Evolutionary conservation across 106 monocot genomes (phyloP), one percentile per base, ranked within the genome.

Genomic region (Platanthera zijinensis): DNA sequence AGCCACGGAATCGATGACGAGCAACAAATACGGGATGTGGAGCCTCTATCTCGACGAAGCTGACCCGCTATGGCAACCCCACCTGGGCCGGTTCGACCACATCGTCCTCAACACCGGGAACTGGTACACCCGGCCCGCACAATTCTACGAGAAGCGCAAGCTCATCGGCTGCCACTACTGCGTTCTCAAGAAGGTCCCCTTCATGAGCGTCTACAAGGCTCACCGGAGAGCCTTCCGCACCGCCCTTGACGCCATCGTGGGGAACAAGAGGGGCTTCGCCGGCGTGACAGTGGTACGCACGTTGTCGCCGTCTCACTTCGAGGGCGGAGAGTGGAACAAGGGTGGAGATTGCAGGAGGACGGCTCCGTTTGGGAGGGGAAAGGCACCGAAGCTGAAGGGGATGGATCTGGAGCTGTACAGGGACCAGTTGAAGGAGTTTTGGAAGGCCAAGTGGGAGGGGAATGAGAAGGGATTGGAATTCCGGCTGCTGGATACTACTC

Each of bases 71-170:
- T 90, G 90, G 90, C 11, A 59, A 10, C 28, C 80, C 14, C 21
- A 62, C 4, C 66, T 82, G 32, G n/a, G 30, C n/a, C 7, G 21
- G 3, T 84, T 81, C 64, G 77, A 86, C 84, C 84, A 74, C 69
- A 39, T 86, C 18, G 69, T 89, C 69, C 57, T 89, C 74, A 86
- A 84, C 56, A 74, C n/a, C 2, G 84, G 89, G 1, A 84, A 89
- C 73, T 90, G 90, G 90, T 90, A 86, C 83, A 83, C 66, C 39
- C 77, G 90, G 7, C 86, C 90, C 10, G 74, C 87, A 10, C 17
- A 78, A 12, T 85, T 83, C 78, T 79, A 76, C 81, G 72, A 78
- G 45, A 75, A 76, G 2, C 39, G 68, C 3, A 49, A 48, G 19
- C 54, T 81, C 52, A 19, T 89, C 39, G 89, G 88, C 47, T 81